A percentile compares a stretch with the other conserved stretches of the same genome.
These are phyloP conservation scores for Trichoderma pleuroti DNA, from an alignment of 2,329 filamentous ascomycete species.

Conservation along the genomic window DNA sequence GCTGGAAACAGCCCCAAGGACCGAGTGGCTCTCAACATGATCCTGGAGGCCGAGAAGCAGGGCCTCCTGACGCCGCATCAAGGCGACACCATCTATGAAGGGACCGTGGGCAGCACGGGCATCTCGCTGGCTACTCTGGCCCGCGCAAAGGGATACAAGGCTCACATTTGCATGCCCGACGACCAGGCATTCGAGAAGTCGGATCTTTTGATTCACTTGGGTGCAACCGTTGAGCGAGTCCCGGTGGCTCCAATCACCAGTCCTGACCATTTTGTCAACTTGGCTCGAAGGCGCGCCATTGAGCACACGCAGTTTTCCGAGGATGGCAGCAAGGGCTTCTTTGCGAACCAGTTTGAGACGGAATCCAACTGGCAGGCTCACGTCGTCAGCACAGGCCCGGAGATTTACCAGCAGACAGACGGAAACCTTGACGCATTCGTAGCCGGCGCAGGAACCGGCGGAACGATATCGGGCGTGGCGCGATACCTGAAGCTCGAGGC, in stretches of 20 bases:
- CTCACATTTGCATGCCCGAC: constrained; percentile 96
- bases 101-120: constrained; percentile 92
- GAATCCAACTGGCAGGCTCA: constrained; percentile 86
- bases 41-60: constrained; percentile 72
- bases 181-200: constrained; percentile 89
- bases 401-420: constrained; percentile 76
- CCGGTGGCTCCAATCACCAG: constrained; percentile 91
- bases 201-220: constrained; percentile 81
- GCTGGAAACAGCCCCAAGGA: constrained; percentile 94
- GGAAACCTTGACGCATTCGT: constrained; percentile 82
- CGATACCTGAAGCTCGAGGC: constrained; percentile 71
- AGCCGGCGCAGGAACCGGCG: constrained; percentile 89
- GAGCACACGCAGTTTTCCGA: constrained; percentile 61
- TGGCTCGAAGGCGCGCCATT: constrained; percentile 70
- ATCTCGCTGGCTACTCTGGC: constrained; percentile 91
- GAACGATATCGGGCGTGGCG: constrained; percentile 85
- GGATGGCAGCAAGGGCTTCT: constrained; percentile 74
- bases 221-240: constrained; percentile 88
- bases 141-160: constrained; percentile 81
- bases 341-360: constrained; percentile 95
- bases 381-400: constrained; percentile 76
- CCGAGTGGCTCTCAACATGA: constrained; percentile 87
- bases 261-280: constrained; percentile 89
- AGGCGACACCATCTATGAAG: constrained; percentile 95
- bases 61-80: constrained; percentile 73